These are phyloP conservation scores for Serendipita sp. DNA, from an alignment of 768 basidiomycete species.

Conservation along the genomic window DNA sequence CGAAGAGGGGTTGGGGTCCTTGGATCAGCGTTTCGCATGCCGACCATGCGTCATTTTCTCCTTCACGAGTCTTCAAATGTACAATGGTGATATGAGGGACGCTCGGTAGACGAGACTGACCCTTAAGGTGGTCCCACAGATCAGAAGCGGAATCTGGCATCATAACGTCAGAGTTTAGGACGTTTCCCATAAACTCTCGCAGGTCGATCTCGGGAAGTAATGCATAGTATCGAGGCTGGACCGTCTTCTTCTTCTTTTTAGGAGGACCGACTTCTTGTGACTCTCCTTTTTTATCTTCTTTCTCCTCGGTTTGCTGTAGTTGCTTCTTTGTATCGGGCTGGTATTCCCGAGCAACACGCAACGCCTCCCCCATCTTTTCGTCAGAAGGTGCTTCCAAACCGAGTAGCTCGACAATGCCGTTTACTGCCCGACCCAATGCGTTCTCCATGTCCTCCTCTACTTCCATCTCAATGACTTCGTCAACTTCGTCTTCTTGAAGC, in stretches of 20 bases:
- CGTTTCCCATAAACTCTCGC: constrained; percentile 27
- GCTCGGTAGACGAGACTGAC: constrained; percentile 30
- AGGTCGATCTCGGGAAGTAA: constrained; percentile 62
- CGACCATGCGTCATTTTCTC: constrained; percentile 32
- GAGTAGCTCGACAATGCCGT: constrained; percentile 39
- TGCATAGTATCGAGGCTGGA: constrained; percentile 52
- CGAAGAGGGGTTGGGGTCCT: constrained; percentile 36
- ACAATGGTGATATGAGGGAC: constrained; percentile 79
- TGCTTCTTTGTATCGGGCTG: constrained; percentile 21
- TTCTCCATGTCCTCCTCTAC: constrained; percentile 38
- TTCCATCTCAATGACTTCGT: constrained; percentile 52
- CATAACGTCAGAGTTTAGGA: constrained; percentile 23
- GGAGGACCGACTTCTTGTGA: constrained; percentile 16
- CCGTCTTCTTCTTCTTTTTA: constrained; percentile 19
- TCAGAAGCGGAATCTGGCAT: constrained; percentile 18
- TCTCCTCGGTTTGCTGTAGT: background rate
- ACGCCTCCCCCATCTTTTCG: constrained; percentile 38
- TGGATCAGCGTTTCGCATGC: constrained; percentile 30
- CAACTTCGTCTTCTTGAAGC: constrained; percentile 47
- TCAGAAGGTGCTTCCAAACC: constrained; percentile 35
- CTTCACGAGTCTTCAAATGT: constrained; percentile 39
- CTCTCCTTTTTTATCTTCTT: constrained; percentile 15
- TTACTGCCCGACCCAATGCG: constrained; percentile 41
- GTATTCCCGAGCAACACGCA: constrained; percentile 30
- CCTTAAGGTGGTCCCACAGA: constrained; percentile 37